Evolutionary conservation across 2,329 filamentous ascomycete species (phyloP).

Genomic region (Ophiostoma ips): DNA sequence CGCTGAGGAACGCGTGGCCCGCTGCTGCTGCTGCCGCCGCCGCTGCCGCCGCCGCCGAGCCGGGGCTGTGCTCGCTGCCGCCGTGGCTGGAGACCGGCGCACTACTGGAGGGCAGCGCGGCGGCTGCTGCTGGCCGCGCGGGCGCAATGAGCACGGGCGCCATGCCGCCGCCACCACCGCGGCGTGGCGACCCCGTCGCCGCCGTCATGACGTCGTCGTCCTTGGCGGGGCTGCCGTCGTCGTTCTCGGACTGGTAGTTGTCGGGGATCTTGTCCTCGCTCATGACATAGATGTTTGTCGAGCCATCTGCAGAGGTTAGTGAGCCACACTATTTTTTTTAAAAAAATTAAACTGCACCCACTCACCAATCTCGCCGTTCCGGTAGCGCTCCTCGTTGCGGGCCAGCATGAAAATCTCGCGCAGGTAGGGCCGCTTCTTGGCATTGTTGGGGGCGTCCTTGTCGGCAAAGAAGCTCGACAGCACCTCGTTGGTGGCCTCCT

Average conservation of each 20-base stretch:
- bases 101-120: not conserved
- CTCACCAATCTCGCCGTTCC: slow-evolving; percentile 43
- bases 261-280: slow-evolving; percentile 37
- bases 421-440: slow-evolving; percentile 39
- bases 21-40: not conserved
- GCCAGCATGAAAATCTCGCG: slow-evolving; percentile 51
- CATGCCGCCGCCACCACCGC: too few relatives aligned
- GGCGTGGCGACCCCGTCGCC: slow-evolving; percentile 22
- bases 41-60: slow-evolving; percentile 3
- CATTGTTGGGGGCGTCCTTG: slow-evolving; percentile 37
- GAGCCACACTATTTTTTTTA: too few relatives aligned
- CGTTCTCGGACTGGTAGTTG: slow-evolving; percentile 33
- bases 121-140: not conserved
- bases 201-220: slow-evolving; percentile 28
- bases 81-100: slow-evolving; percentile 15
- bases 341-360: too few relatives aligned
- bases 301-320: slow-evolving; percentile 30
- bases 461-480: slow-evolving; percentile 45
- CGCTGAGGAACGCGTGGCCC: slow-evolving; percentile 22
- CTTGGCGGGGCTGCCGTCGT: slow-evolving; percentile 25
- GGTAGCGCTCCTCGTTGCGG: slow-evolving; percentile 39
- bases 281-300: slow-evolving; percentile 35
- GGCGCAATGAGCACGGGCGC: slow-evolving; percentile 22
- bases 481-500: slow-evolving; percentile 44
- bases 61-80: slow-evolving; percentile 24